Percentiles rank a stretch among this genome's conserved stretches.
Conservation (phyloP, 352 stramenopile genomes). For the Phytophthora cactorum region DNA sequence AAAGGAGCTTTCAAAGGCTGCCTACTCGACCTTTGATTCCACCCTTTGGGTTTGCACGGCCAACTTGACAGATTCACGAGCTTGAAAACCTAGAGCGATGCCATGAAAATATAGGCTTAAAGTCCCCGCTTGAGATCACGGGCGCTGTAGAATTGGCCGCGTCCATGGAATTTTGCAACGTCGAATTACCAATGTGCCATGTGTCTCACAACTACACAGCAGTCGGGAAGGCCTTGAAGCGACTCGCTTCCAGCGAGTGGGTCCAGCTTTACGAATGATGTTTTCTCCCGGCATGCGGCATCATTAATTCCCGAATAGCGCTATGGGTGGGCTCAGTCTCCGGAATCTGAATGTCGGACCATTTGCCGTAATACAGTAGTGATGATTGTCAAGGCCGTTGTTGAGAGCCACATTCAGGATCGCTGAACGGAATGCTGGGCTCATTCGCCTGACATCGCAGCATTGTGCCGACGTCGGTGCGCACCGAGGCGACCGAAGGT, state of each 20-base stretch:
- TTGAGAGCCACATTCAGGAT: neutral
- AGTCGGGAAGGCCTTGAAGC: neutral
- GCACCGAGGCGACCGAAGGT: too few relatives aligned
- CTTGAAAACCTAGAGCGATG: neutral
- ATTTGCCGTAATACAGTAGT: too few relatives aligned
- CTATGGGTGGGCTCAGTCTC: neutral
- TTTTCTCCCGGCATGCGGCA: neutral
- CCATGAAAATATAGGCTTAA: neutral
- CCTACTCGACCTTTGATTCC: too few relatives aligned
- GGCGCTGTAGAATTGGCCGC: neutral
- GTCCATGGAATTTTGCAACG: neutral
- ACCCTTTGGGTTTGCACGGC: too few relatives aligned
- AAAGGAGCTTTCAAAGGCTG: neutral
- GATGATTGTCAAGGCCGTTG: too few relatives aligned
- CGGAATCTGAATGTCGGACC: neutral
- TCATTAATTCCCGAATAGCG: neutral
- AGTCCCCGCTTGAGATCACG: neutral
- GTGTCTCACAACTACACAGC: slow-evolving; percentile 3
- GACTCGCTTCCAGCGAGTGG: neutral
- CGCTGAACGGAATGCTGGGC: neutral
- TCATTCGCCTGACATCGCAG: neutral
- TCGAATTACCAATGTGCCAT: slow-evolving; percentile 13
- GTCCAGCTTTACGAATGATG: neutral
- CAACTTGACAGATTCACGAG: too few relatives aligned
- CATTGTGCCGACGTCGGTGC: too few relatives aligned